These are phyloP conservation scores for Babesia microti DNA, from an alignment of 169 alveolate genomes.

Conservation along the genomic window DNA sequence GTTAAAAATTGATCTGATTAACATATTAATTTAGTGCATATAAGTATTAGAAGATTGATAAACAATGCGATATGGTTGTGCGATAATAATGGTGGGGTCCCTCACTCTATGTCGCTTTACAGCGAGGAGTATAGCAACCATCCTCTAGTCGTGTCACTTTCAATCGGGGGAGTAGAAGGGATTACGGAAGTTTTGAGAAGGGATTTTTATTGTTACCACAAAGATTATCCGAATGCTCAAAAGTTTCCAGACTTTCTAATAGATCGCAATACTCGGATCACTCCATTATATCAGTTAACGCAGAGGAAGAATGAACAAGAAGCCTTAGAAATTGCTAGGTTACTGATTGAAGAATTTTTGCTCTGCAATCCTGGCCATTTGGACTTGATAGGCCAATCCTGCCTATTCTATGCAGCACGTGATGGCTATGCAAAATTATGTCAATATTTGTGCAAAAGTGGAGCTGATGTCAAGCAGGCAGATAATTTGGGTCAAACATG, in stretches of 20 bases:
- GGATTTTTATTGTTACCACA: too few species aligned
- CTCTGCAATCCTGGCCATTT: constrained; percentile 60
- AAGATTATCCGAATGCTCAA: too few species aligned
- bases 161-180: too few species aligned
- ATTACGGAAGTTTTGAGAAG: too few species aligned
- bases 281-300: constrained; percentile 73
- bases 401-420: constrained; percentile 84
- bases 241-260: constrained; percentile 20
- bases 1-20: too few species aligned
- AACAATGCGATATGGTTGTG: too few species aligned
- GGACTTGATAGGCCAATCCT: constrained; percentile 79
- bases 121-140: too few species aligned
- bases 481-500: constrained; percentile 82
- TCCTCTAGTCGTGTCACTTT: too few species aligned
- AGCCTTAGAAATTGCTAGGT: constrained; percentile 67
- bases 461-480: constrained; percentile 77
- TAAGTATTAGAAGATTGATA: too few species aligned
- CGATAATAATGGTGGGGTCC: too few species aligned
- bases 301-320: constrained; percentile 70
- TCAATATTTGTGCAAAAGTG: constrained; percentile 67
- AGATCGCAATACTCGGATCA: constrained; percentile 57
- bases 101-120: too few species aligned
- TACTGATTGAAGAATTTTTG: constrained; percentile 60
- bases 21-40: too few species aligned
- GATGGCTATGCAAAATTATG: constrained; percentile 78